Percentiles rank a stretch among this genome's conserved stretches.
These are phyloP conservation scores for Lophiotrema nucula DNA, from an alignment of 495 filamentous ascomycete genomes.

Conservation along the genomic window DNA sequence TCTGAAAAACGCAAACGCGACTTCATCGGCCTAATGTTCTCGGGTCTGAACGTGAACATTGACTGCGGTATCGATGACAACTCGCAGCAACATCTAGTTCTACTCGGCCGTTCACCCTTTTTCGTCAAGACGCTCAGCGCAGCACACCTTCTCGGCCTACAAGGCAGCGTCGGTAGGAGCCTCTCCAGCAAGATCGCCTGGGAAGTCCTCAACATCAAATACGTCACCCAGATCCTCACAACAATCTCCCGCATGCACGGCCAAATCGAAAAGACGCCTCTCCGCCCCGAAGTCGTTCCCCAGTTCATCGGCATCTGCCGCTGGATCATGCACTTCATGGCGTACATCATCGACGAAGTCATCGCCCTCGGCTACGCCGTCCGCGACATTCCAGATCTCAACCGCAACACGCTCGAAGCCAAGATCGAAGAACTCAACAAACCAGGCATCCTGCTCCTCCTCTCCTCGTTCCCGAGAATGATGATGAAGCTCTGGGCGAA, in stretches of 20 bases:
- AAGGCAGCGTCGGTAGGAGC: conserved; percentile 53
- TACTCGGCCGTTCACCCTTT: conserved; percentile 64
- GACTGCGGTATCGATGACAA: conserved; percentile 65
- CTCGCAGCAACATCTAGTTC: conserved; percentile 54
- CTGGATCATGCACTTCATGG: conserved; percentile 69
- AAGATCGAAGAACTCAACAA: conserved; percentile 48
- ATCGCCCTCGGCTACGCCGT: conserved; percentile 61
- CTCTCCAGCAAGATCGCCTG: conserved; percentile 71
- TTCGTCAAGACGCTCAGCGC: conserved; percentile 70
- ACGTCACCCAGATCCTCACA: conserved; percentile 65
- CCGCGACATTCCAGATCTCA: conserved; percentile 46
- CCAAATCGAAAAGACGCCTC: conserved; percentile 20
- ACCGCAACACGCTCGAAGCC: conserved; percentile 46
- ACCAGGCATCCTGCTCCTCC: conserved; percentile 63
- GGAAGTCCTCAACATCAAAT: conserved; percentile 68
- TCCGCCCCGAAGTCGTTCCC: conserved; percentile 49
- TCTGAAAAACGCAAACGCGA: conserved; percentile 15
- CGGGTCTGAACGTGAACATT: conserved; percentile 62
- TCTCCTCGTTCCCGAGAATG: conserved; percentile 70
- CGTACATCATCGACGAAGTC: conserved; percentile 66
- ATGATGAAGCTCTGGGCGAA: conserved; percentile 69
- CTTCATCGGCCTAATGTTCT: conserved; percentile 55
- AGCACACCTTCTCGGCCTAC: conserved; percentile 66
- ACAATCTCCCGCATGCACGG: conserved; percentile 51
- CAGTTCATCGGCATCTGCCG: conserved; percentile 55